Evolutionary conservation across 805 yeast species (phyloP), one percentile per base, ranked within the genome.

Genomic region (Sugiyamaella mastotermitis): DNA sequence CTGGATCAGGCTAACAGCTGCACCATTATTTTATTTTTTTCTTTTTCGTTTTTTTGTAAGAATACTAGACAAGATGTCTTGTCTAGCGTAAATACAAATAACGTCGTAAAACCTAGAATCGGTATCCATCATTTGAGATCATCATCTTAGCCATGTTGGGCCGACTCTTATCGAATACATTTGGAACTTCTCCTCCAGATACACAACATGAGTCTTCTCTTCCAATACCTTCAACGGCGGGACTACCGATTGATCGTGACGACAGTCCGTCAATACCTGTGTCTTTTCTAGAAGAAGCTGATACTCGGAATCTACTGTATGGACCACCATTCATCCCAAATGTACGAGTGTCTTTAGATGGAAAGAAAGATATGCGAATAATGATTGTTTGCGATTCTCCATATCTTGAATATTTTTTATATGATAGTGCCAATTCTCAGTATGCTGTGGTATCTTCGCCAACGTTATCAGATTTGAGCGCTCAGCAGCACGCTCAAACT

Each of bases 201-300:
- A n/a, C n/a, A n/a, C n/a, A n/a, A n/a, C n/a, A n/a, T n/a, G n/a
- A n/a, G n/a, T 24, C 8, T 17, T 16, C 6, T 8, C 14, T 7
- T n/a, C n/a, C n/a, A n/a, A n/a, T n/a, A n/a, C n/a, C n/a, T n/a
- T 11, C 40, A 4, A 16, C 35, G 15, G 40, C 10, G 5, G 9
- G 16, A n/a, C 40, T 14, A 8, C 16, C 8, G 8, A 26, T 14
- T 20, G 41, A 42, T n/a, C 33, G 27, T 13, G 44, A 39, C 13
- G 35, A 31, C 24, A 15, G 20, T 15, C 29, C 16, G 34, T 33
- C 22, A 31, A 31, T 14, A 31, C 50, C 52, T 6, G 40, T 48
- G 7, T 48, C 53, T 22, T 29, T 43, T 17, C 39, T 46, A 13
- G 53, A 50, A 25, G 54, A 50, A 30, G 38, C 42, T 13, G 51